A percentile compares a stretch with the other conserved stretches of the same genome.
These are phyloP conservation scores for Cynara cardunculus DNA, from an alignment of 129 eudicot genomes.

Conservation along the genomic window DNA sequence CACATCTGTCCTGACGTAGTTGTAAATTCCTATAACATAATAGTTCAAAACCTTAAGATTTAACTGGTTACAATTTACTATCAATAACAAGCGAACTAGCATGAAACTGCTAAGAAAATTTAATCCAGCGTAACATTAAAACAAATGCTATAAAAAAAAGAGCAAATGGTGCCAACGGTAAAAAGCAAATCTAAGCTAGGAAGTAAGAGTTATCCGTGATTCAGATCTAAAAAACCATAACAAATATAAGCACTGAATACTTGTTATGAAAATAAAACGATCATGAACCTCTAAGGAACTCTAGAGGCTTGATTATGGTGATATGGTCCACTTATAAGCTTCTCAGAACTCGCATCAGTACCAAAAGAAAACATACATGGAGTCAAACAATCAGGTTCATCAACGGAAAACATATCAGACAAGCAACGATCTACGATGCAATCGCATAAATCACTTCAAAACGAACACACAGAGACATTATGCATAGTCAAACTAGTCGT, in stretches of 20 bases:
- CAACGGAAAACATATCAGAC: neutral
- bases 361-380: neutral
- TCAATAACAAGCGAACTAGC: slow-evolving; percentile 10
- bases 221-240: neutral
- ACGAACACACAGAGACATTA: neutral
- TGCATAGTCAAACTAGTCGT: slow-evolving; percentile 15
- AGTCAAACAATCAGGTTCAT: slow-evolving; percentile 16
- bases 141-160: neutral
- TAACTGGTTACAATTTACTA: neutral
- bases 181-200: neutral
- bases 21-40: too few species aligned
- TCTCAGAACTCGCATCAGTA: neutral
- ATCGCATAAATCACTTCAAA: slow-evolving; percentile 1
- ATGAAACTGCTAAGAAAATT: neutral
- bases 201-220: neutral
- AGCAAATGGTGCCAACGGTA: neutral
- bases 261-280: neutral
- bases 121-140: neutral
- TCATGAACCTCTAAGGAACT: slow-evolving; percentile 2
- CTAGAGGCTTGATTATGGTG: neutral
- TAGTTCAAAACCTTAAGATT: neutral
- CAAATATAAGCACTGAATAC: neutral
- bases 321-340: neutral
- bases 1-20: too few species aligned
- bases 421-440: slow-evolving; percentile 2